Evolutionary conservation across 1,284 basidiomycete species (phyloP), one percentile per base, ranked within the genome.

Genomic region (Laetiporus sulphureus): DNA sequence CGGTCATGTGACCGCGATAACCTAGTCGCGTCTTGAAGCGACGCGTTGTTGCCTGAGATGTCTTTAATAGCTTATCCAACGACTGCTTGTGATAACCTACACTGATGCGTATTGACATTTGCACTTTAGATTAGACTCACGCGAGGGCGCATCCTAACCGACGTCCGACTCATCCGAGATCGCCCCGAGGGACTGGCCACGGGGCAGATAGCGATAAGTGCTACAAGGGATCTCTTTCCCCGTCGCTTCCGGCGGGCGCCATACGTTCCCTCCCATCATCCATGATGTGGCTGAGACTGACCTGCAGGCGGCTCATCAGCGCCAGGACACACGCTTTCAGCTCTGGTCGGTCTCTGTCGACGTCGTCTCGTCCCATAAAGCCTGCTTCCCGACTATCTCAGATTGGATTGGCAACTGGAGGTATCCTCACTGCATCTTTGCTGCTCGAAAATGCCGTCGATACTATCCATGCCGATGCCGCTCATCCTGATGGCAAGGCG

Each of bases 401-500:
- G 2, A 20, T 45, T n/a, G 47, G 49, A 1, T 21, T 55, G 2
- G 36, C 33, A 1, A 48, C 50, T 1, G 45, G 47, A 3, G 43
- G 41, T 6, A 16, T 48, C 1, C 34, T 49, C 13, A 46, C 47
- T 12, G 40, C 41, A 8, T 41, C 51, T 5, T 19, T 55, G 10
- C 35, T 51, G 16, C 30, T 41, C 1, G 46, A 41, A 19, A 33
- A 36, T 27, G 25, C 24, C 16, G 21, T 13, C 11, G 21, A 42
- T 7, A 42, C 36, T 19, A 22, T 54, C 18, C 37, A 50, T 40
- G 51, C 46, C 13, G 49, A 55, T 32, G 38, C 48, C 6, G 43
- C 45, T 11, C 32, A 34, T 15, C 19, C 12, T 5, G 46, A 30
- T 33, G 32, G 11, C 38, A 34, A 32, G 44, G n/a, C 37, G 31